A percentile compares a stretch with the other conserved stretches of the same genome.
These are phyloP conservation scores for Russula compacta DNA, from an alignment of 768 basidiomycete genomes.

Conservation along the genomic window DNA sequence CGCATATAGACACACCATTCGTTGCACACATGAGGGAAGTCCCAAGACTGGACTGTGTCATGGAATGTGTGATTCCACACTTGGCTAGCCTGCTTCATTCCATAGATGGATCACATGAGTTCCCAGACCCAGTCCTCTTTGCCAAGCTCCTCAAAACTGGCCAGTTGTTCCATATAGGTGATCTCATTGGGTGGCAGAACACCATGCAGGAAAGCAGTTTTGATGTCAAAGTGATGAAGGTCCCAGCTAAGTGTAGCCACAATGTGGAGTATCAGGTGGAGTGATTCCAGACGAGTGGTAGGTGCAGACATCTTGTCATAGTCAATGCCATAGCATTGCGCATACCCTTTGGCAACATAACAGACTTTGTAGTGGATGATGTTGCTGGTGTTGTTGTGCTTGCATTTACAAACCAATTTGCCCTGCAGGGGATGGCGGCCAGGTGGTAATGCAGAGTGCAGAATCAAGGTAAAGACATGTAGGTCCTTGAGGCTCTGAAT, in stretches of 20 bases:
- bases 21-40: not conserved
- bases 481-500: too few species aligned
- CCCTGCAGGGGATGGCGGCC: too few species aligned
- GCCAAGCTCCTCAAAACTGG: too few species aligned
- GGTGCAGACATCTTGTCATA: not conserved
- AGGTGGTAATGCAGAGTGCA: too few species aligned
- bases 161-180: not conserved
- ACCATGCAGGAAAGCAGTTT: not conserved
- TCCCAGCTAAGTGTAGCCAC: not conserved
- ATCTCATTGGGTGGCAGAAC: not conserved
- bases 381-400: not conserved
- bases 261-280: not conserved
- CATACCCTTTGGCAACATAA: not conserved
- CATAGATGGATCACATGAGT: too few species aligned
- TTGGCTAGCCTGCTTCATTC: too few species aligned
- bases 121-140: too few species aligned
- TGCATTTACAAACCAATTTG: too few species aligned
- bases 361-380: not conserved
- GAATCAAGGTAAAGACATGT: too few species aligned
- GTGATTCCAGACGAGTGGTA: not conserved
- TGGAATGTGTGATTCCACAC: not conserved
- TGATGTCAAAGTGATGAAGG: not conserved
- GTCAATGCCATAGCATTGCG: not conserved
- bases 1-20: not conserved
- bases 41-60: not conserved